A percentile compares a stretch with the other conserved stretches of the same genome.
phyloP scores from a whole-genome alignment of 2,329 filamentous ascomycete genomes.

The Corniculantispora saksenae region DNA sequence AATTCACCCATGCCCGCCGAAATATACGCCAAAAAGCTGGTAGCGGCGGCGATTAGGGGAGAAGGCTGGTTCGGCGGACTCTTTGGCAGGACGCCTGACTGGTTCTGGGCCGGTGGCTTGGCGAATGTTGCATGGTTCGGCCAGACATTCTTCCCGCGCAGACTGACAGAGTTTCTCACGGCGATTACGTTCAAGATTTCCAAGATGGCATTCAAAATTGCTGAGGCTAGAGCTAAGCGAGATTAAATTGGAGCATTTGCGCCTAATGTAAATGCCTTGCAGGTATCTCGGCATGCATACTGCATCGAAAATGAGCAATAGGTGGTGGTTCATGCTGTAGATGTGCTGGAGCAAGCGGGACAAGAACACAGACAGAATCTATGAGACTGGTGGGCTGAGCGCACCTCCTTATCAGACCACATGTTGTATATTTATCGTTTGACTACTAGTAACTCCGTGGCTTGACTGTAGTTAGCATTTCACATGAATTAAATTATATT shows the following conservation, averaged over 20 bases:
- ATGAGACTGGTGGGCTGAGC: too few relatives aligned
- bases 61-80: conserved; percentile 32
- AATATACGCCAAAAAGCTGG: conserved; percentile 45
- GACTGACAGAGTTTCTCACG: conserved; percentile 32
- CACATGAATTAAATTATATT: too few relatives aligned
- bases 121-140: conserved; percentile 7
- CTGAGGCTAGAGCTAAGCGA: conserved; percentile 28
- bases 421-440: too few relatives aligned
- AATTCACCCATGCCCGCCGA: conserved; percentile 45
- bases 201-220: conserved; percentile 27
- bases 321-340: too few relatives aligned
- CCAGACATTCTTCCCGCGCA: conserved; percentile 25
- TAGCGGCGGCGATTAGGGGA: conserved; percentile 43
- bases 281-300: too few relatives aligned
- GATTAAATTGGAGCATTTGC: not conserved
- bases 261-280: too few relatives aligned
- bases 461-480: too few relatives aligned
- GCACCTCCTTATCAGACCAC: too few relatives aligned
- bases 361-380: too few relatives aligned
- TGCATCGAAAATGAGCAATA: too few relatives aligned
- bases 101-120: conserved; percentile 23
- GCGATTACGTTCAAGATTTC: conserved; percentile 33
- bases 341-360: too few relatives aligned
- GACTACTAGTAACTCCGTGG: too few relatives aligned
- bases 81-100: conserved; percentile 25